Evolutionary conservation across 2,329 filamentous ascomycete species (phyloP), one percentile per base, ranked within the genome.

Genomic region (Pyricularia grisea): DNA sequence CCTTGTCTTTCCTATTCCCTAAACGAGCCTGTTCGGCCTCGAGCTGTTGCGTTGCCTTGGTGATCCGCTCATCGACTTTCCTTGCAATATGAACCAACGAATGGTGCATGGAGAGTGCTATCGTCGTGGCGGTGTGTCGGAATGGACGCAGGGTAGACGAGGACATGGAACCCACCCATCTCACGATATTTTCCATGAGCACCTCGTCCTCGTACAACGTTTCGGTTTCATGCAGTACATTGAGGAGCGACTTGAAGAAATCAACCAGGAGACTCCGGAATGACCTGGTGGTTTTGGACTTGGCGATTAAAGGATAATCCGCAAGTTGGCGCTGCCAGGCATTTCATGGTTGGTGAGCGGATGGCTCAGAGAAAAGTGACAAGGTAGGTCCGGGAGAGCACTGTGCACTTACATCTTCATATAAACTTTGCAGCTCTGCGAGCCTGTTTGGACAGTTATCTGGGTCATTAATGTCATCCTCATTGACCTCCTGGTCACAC

Each of bases 161-260:
- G 2, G 94, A 95, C 90, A 99, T 92, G 70, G 92, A 91, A 58
- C 90, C 90, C 70, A 97, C 84, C 95, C 95, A 99, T 70, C 92
- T 85, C 73, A 93, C 89, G 66, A 98, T 86, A 75, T 97, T 97
- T 77, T 97, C 93, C 75, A 97, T 88, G 67, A 99, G 83, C 33
- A 90, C 86, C 50, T 83, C 81, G 71, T 96, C 91, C 64, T 86
- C 88, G 80, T 97, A 97, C 67, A 99, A 81, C 25, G 92, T 81
- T 28, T 91, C 91, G n/a, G 91, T 91, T 73, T 93, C 89, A 75
- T 96, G 92, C 67, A 97, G 85, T 6, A 92, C 87, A 72, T 87
- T 86, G 72, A 97, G 86, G 27, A 98, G 82, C 0, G 90, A 85
- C 71, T 87, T 82, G 77, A 97, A 93, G 79, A 98, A 97, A 71